phyloP scores from a whole-genome alignment of 768 basidiomycete species.

The Aureoboletus auriporus region DNA sequence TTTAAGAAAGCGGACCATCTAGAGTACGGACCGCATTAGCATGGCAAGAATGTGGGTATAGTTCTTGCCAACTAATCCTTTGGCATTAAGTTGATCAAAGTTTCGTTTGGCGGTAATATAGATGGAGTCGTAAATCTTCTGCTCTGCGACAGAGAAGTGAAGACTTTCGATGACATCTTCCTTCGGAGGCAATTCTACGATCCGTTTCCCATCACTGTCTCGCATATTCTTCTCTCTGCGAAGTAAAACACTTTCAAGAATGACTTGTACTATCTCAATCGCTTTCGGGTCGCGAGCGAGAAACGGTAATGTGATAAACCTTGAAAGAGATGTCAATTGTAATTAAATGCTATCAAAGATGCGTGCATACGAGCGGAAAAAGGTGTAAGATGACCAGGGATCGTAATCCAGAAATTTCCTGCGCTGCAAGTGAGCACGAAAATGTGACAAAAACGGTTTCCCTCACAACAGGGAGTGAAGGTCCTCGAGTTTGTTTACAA shows the following conservation, averaged over 20 bases:
- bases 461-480: constrained; percentile 82
- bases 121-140: constrained; percentile 85
- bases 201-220: constrained; percentile 79
- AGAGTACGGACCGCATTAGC: constrained; percentile 74
- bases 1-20: neutral
- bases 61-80: constrained; percentile 75
- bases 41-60: constrained; percentile 89
- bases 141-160: constrained; percentile 77
- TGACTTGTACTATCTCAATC: constrained; percentile 92
- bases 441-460: constrained; percentile 37
- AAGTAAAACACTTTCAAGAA: constrained; percentile 82
- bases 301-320: constrained; percentile 91
- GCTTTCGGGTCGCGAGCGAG: constrained; percentile 88
- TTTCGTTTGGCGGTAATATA: constrained; percentile 74
- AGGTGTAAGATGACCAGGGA: constrained; percentile 79
- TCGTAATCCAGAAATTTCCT: constrained; percentile 77
- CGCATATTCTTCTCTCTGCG: constrained; percentile 93
- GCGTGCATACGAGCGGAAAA: constrained; percentile 77
- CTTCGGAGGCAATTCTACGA: constrained; percentile 86
- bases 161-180: constrained; percentile 71
- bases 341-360: neutral
- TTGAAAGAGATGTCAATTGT: constrained; percentile 25
- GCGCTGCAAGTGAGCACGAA: constrained; percentile 5
- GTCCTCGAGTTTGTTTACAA: constrained; percentile 91
- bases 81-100: constrained; percentile 76